Percentiles rank a stretch among this genome's conserved stretches.
Conservation (phyloP, 2,329 filamentous ascomycete genomes). For the Tolypocladium sp. region DNA sequence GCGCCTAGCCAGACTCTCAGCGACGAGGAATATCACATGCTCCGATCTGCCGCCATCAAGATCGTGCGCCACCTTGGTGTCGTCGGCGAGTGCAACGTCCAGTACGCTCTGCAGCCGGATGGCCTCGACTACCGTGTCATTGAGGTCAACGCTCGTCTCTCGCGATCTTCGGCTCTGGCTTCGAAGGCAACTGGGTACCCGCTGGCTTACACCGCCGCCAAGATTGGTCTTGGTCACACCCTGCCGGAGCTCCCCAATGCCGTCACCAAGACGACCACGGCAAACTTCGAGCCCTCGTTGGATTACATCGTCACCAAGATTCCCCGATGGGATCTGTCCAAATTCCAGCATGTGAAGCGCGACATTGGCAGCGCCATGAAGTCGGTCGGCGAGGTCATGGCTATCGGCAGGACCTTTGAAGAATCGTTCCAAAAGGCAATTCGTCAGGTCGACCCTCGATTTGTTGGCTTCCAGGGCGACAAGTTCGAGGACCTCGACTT, state of each 20-base stretch:
- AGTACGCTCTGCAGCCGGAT: slow-evolving; percentile 94
- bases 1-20: slow-evolving; percentile 94
- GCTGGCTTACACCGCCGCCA: slow-evolving; percentile 92
- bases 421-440: slow-evolving; percentile 99
- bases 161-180: slow-evolving; percentile 89
- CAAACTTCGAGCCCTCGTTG: slow-evolving; percentile 95
- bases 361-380: slow-evolving; percentile 99
- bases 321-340: slow-evolving; percentile 93
- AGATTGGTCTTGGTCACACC: slow-evolving; percentile 93
- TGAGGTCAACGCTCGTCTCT: slow-evolving; percentile 97
- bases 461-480: slow-evolving; percentile 88
- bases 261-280: slow-evolving; percentile 96
- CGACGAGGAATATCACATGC: slow-evolving; percentile 99
- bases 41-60: slow-evolving; percentile 94
- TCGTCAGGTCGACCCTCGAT: slow-evolving; percentile 88
- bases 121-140: slow-evolving; percentile 97
- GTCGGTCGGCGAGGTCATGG: slow-evolving; percentile 98
- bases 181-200: slow-evolving; percentile 98
- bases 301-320: slow-evolving; percentile 99
- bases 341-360: slow-evolving; percentile 98
- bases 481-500: slow-evolving; percentile 90
- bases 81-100: slow-evolving; percentile 96
- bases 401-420: slow-evolving; percentile 95
- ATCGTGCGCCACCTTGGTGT: slow-evolving; percentile 95
- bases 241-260: slow-evolving; percentile 94